Base-by-base conservation (phyloP, 768 basidiomycete genomes). In the Kwoniella botswanensis region DNA sequence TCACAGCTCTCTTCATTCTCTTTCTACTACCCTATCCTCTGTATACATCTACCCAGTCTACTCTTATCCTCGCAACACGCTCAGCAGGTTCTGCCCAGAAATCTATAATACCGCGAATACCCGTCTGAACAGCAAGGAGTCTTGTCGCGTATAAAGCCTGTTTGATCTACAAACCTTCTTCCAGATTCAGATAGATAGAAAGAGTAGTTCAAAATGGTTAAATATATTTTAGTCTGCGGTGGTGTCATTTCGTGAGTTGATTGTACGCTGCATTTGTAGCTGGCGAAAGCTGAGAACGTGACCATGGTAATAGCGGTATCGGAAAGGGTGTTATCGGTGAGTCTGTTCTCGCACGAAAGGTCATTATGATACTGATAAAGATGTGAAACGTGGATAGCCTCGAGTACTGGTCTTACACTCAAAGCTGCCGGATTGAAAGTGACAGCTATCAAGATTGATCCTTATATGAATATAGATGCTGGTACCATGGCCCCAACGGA, bases 381-480 rank as follows among this genome's bases (percentile, higher is more conserved):
- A 4, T 26, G 26, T 26, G 26, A 26, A 26, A 26, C 26, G 26
- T 26, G 26, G 4, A 3, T 82, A 98, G 96, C 96, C 74, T 98
- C 96, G 29, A 98, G 95, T 61, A 98, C 96, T 5, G 96, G 96
- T 70, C 86, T 98, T 63, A 88, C 98, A 63, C 87, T 99, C 82
- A 98, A 98, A 86, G 98, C 93, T 55, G 90, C 91, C 46, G 96
- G 96, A 58, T 87, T 97, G 71, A 97, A 94, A 86, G 96, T 98
- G 77, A 99, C 96, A 9, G 93, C 96, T 12, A 98, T 99, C 87
- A 99, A 99, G 86, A 98, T 99, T 79, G 96, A 99, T 83, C 96
- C 96, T 15, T 99, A 99, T 78, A 98, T 99, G 96, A 99, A 99
- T 86, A 98, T 99, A 78, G 96, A 99, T 87, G 96, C 96, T 24